Base-by-base conservation (phyloP, 78 protist genomes). In the Parvularia atlantis region DNA sequence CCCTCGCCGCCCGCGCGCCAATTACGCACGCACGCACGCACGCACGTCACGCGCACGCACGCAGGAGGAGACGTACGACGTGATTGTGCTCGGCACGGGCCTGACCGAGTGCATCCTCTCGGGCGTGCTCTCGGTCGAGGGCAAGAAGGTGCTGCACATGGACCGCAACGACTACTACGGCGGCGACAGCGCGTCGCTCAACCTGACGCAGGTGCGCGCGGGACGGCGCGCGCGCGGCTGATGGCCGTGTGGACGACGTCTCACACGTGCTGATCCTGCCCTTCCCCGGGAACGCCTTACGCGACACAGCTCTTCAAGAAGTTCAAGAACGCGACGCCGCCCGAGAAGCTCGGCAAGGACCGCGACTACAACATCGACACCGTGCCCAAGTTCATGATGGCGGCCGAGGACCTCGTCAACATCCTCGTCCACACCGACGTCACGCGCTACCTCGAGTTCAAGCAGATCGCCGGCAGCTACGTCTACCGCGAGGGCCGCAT, bases 141-240 rank as follows among this genome's bases (percentile, higher is more conserved):
- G 96, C 22, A 76, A 90, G 75, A 88, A 83, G 64, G 82, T 59
- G 14, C 84, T 97, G 52, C 98, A 95, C 69, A 86, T 97, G 89
- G 99, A 95, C 86, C 77, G 98, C 61, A 95, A 97, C 80, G 76
- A 80, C 73, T 97, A 93, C 85, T 97, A 97, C 70, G 99, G 99
- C 40, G 99, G 96, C 40, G 99, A 87, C 58, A 76, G 86, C 50
- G 99, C 99, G 3, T 93, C 97, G 19, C 66, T 76, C 39, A 52
- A 66, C 52, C 81, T 41, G 4, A 10, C 76, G 92, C 39, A 90
- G n/a, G n/a, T n/a, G n/a, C n/a, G n/a, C n/a, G n/a, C n/a, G n/a
- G n/a, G n/a, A n/a, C n/a, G n/a, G n/a, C n/a, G n/a, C n/a, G n/a
- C n/a, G n/a, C n/a, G n/a, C n/a, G n/a, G n/a, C n/a, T n/a, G n/a